These are phyloP conservation scores for Circinella umbellata DNA, from an alignment of 371 early-diverging fungal genomes.

Conservation along the genomic window DNA sequence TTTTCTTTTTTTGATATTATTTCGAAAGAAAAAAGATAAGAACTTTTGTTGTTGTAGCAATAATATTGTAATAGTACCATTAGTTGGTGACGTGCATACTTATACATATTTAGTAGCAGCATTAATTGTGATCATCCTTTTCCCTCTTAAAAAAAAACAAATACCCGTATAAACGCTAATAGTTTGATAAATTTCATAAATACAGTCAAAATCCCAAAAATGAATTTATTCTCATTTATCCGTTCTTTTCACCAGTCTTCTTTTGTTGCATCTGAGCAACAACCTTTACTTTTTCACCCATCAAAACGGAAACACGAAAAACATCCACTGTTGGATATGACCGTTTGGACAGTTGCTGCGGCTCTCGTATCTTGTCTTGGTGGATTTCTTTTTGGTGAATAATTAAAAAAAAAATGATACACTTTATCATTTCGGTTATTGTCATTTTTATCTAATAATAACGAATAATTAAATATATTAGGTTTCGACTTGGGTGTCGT, in stretches of 20 bases:
- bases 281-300: not conserved
- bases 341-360: conserved; percentile 31
- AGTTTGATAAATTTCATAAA: no score
- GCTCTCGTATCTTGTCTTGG: conserved; percentile 32
- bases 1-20: no score
- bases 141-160: no score
- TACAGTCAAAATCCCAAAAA: not conserved
- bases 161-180: no score
- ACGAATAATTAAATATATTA: not conserved
- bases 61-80: no score
- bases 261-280: not conserved
- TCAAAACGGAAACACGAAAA: not conserved
- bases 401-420: no score
- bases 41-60: no score
- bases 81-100: no score
- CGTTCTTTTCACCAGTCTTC: not conserved
- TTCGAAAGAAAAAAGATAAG: no score
- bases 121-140: not conserved
- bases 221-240: not conserved
- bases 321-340: conserved; percentile 14
- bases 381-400: conserved; percentile 34
- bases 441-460: not conserved
- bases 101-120: no score
- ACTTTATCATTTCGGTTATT: no score
- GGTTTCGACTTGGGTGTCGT: conserved; percentile 41